These are phyloP conservation scores for Puccinia triticina DNA, from an alignment of 1,284 basidiomycete species.

Conservation along the genomic window DNA sequence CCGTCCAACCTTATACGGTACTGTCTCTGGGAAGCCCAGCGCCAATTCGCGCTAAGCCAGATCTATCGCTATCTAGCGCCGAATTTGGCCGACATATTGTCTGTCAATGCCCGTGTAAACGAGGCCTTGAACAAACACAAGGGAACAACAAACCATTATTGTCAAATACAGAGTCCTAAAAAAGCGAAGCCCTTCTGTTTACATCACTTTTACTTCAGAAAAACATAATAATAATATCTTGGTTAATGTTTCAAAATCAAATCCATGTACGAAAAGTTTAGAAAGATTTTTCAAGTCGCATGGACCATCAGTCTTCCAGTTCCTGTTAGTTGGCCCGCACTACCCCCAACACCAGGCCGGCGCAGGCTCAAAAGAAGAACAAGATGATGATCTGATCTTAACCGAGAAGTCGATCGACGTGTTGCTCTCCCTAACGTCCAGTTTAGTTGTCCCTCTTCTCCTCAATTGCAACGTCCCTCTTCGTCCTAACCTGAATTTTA, in stretches of 20 bases:
- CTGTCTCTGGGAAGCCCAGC: background rate
- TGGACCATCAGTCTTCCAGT: background rate
- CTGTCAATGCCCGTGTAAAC: background rate
- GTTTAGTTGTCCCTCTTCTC: conserved; percentile 1
- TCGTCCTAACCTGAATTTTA: background rate
- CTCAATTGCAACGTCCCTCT: background rate
- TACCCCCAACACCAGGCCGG: background rate
- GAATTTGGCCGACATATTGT: background rate
- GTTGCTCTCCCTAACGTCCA: conserved; percentile 13
- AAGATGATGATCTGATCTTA: background rate
- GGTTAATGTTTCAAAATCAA: background rate
- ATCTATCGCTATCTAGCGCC: background rate
- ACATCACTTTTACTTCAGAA: too few species aligned
- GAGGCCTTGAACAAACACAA: too few species aligned
- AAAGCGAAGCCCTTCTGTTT: too few species aligned
- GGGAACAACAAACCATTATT: too few species aligned
- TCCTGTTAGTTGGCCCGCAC: background rate
- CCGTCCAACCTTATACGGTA: background rate
- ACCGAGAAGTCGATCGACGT: conserved; percentile 8
- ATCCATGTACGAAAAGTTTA: background rate
- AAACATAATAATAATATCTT: too few species aligned
- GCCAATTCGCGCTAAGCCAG: too few species aligned
- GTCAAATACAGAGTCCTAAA: too few species aligned
- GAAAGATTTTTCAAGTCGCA: background rate
- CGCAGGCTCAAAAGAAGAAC: background rate